Evolutionary conservation across 345 rosid species (phyloP).

Genomic region (Eutrema yunnanense): DNA sequence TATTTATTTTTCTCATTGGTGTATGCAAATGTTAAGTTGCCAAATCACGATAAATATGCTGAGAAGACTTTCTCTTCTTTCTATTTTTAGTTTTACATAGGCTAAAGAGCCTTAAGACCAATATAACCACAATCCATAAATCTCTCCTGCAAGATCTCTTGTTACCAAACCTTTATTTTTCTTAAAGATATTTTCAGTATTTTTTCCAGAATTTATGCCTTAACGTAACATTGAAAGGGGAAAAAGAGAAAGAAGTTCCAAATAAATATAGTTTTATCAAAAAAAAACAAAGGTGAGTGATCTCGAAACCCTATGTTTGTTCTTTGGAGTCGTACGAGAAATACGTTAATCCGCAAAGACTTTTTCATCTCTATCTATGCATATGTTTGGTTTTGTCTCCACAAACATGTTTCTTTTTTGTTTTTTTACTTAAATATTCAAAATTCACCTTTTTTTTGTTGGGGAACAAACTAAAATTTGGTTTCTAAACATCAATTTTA

Average conservation of each 20-base stretch:
- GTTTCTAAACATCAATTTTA: not conserved
- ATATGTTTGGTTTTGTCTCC: constrained; percentile 24
- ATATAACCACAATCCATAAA: constrained; percentile 9
- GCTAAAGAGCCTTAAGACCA: not conserved
- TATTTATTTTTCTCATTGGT: not conserved
- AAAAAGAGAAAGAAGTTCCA: not conserved
- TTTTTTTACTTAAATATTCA: constrained; percentile 9
- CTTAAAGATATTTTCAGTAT: not conserved
- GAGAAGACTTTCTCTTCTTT: constrained; percentile 11
- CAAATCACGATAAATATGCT: constrained; percentile 30
- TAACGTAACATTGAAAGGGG: constrained; percentile 6
- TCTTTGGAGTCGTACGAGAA: constrained; percentile 23
- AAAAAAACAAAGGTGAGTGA: constrained; percentile 15
- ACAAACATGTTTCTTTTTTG: constrained; percentile 23
- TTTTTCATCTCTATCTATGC: constrained; percentile 26
- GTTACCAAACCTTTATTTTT: not conserved
- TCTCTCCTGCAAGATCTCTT: constrained; percentile 12
- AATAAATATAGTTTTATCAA: not conserved
- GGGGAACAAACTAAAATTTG: not conserved
- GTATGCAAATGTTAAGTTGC: not conserved
- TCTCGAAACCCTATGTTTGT: constrained; percentile 30
- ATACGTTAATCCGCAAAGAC: constrained; percentile 16
- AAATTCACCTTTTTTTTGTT: not conserved
- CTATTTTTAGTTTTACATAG: constrained; percentile 17
- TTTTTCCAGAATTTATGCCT: not conserved